These are phyloP conservation scores for Candida cerambycidarum DNA, from an alignment of 805 yeast species.

Conservation along the genomic window DNA sequence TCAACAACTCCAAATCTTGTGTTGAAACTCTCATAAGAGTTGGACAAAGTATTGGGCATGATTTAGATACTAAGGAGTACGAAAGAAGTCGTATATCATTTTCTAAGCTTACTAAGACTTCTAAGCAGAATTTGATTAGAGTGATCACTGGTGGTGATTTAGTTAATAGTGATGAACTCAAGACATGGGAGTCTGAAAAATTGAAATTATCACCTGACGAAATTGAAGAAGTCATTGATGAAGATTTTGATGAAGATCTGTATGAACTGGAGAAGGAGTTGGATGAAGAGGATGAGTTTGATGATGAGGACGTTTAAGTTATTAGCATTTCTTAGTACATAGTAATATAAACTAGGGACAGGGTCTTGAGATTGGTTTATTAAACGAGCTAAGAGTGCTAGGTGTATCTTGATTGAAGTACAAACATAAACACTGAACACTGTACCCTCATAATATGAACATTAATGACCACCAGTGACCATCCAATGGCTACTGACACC, in stretches of 20 bases:
- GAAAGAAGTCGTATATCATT: conserved; percentile 48
- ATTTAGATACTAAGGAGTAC: conserved; percentile 48
- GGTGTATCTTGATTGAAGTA: too few relatives aligned
- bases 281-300: conserved; percentile 10
- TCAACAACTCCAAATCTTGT: conserved; percentile 61
- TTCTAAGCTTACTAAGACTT: conserved; percentile 45
- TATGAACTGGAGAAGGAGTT: conserved; percentile 7
- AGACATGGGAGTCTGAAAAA: conserved; percentile 39
- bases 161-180: conserved; percentile 27
- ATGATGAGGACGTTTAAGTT: too few relatives aligned
- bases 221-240: conserved; percentile 18
- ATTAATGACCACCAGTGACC: too few relatives aligned
- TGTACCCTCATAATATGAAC: too few relatives aligned
- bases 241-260: conserved; percentile 5
- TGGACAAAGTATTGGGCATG: conserved; percentile 91
- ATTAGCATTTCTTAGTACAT: too few relatives aligned
- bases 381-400: too few relatives aligned
- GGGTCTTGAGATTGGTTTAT: too few relatives aligned
- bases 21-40: conserved; percentile 84
- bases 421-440: too few relatives aligned
- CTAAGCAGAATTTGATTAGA: conserved; percentile 51
- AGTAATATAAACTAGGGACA: too few relatives aligned
- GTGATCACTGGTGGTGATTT: conserved; percentile 58
- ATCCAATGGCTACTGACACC: too few relatives aligned
- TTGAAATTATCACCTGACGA: conserved; percentile 24